Percentiles rank a stretch among this genome's conserved stretches.
Conservation (phyloP, 2,329 filamentous ascomycete genomes). For the Ophiostoma populinum region DNA sequence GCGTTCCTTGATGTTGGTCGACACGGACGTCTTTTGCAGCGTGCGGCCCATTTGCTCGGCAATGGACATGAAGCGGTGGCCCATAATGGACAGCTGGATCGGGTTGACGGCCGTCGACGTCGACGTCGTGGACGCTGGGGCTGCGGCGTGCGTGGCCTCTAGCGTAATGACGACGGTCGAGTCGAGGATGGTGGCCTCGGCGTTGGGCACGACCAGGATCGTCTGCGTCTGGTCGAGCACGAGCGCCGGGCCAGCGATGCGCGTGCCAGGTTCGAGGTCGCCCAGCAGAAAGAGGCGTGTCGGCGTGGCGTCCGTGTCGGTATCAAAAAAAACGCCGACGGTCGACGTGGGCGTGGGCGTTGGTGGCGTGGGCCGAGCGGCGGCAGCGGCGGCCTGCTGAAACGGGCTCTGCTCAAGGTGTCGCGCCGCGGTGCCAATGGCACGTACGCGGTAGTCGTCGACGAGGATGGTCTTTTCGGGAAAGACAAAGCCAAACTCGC, state of each 20-base stretch:
- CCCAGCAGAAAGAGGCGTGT: constrained; percentile 73
- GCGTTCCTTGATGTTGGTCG: constrained; percentile 67
- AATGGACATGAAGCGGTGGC: constrained; percentile 71
- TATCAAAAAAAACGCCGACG: constrained; percentile 67
- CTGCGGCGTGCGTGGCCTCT: constrained; percentile 25
- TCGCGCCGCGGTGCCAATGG: constrained; percentile 45
- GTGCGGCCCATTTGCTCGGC: constrained; percentile 72
- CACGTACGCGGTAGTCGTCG: constrained; percentile 73
- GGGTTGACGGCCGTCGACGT: constrained; percentile 42
- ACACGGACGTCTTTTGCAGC: constrained; percentile 64
- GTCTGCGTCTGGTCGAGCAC: constrained; percentile 79
- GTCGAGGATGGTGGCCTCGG: constrained; percentile 61
- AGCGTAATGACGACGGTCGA: constrained; percentile 84
- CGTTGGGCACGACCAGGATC: constrained; percentile 67
- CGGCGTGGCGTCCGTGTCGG: constrained; percentile 42
- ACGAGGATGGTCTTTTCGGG: constrained; percentile 67
- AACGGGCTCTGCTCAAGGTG: constrained; percentile 38
- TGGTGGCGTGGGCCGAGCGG: not conserved
- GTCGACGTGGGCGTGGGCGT: not conserved
- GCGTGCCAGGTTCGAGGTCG: constrained; percentile 52
- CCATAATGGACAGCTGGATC: constrained; percentile 63
- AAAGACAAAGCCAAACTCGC: constrained; percentile 83
- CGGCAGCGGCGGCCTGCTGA: constrained; percentile 28
- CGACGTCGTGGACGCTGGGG: constrained; percentile 15
- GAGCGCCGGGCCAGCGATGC: constrained; percentile 63